These are phyloP conservation scores for Chlamydomonas sp. DNA, from an alignment of 139 green algal species.

Conservation along the genomic window DNA sequence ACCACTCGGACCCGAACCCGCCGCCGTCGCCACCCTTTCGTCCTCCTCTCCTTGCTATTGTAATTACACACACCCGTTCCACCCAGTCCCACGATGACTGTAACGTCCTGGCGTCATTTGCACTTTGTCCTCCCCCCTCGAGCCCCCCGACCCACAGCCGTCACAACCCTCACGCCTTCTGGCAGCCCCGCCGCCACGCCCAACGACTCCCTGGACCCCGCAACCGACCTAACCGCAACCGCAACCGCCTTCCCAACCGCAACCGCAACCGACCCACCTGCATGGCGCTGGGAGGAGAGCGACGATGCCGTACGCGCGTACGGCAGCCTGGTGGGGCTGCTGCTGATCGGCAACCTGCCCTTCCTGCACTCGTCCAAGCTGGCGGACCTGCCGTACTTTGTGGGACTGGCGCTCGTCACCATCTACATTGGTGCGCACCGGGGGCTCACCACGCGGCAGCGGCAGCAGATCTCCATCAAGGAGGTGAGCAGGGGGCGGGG, in stretches of 20 bases:
- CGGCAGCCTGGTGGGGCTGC: slow-evolving; percentile 48
- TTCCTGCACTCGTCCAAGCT: slow-evolving; percentile 5
- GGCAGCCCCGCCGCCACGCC: too few species aligned
- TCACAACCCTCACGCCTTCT: too few species aligned
- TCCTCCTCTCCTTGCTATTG: too few species aligned
- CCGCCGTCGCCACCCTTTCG: too few species aligned
- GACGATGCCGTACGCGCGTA: slow-evolving; percentile 65
- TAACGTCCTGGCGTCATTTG: too few species aligned
- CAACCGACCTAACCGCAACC: too few species aligned
- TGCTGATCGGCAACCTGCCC: slow-evolving; percentile 54
- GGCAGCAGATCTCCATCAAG: slow-evolving; percentile 78
- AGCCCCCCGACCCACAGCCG: too few species aligned
- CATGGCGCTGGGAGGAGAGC: slow-evolving; percentile 66
- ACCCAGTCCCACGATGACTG: too few species aligned
- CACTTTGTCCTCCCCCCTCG: too few species aligned
- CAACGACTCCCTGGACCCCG: background rate
- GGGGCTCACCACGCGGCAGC: slow-evolving; percentile 64
- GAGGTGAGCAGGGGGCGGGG: slow-evolving; percentile 42
- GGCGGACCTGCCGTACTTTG: slow-evolving; percentile 76
- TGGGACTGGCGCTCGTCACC: slow-evolving; percentile 74
- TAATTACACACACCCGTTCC: too few species aligned
- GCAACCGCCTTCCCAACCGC: background rate
- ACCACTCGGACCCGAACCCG: too few species aligned
- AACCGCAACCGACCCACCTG: background rate
- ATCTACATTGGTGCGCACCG: slow-evolving; percentile 90